Evolutionary conservation across 2,329 filamentous ascomycete genomes (phyloP).

Genomic region (Diaporthe citriasiana): DNA sequence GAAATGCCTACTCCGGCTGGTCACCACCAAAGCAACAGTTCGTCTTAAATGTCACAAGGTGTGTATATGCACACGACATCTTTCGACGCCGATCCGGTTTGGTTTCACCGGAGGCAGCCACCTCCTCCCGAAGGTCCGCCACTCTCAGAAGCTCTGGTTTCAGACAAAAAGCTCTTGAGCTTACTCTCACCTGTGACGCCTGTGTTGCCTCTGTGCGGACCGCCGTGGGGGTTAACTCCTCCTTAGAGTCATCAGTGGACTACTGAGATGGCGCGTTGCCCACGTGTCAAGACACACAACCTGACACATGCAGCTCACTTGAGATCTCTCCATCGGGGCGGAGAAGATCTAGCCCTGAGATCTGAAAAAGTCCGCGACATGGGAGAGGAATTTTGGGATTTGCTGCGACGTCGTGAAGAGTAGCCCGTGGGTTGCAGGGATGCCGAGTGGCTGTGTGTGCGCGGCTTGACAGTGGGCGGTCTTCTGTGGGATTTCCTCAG

Average conservation of each 20-base stretch:
- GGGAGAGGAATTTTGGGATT: neutral
- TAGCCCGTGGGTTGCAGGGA: neutral
- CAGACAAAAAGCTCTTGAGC: conserved; percentile 26
- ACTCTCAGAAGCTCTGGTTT: conserved; percentile 29
- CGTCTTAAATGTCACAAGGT: conserved; percentile 2
- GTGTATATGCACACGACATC: neutral
- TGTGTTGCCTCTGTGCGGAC: conserved; percentile 4
- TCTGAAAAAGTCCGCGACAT: neutral
- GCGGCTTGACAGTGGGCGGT: neutral
- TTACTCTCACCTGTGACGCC: conserved; percentile 12
- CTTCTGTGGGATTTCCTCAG: neutral
- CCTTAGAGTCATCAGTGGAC: neutral
- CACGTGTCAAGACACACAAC: conserved; percentile 13
- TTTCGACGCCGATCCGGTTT: conserved; percentile 2
- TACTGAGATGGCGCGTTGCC: neutral
- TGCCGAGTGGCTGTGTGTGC: neutral
- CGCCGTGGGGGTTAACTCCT: neutral
- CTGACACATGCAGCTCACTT: conserved; percentile 21
- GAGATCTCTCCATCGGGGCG: neutral
- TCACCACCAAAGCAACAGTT: neutral
- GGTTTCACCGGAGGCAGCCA: conserved; percentile 31
- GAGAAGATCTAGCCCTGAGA: neutral
- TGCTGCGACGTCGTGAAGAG: neutral
- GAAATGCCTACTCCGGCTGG: neutral
- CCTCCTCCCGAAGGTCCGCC: conserved; percentile 8